Evolutionary conservation across 2,329 filamentous ascomycete genomes (phyloP).

Genomic region (Ceratocystis diversiconidia): DNA sequence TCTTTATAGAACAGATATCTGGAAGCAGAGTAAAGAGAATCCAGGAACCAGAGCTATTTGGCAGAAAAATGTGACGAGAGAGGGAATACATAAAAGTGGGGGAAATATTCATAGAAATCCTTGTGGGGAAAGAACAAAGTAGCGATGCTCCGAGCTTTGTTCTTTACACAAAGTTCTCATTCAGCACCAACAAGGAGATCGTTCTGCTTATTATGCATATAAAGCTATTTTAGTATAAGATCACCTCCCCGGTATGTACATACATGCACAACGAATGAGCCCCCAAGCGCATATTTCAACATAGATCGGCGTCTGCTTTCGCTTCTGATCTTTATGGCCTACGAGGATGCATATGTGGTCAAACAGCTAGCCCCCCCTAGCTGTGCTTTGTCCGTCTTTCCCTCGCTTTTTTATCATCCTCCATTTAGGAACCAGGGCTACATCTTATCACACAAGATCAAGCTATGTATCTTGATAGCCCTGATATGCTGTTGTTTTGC

Average conservation of each 20-base stretch:
- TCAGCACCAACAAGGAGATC: neutral
- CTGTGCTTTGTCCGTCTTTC: neutral
- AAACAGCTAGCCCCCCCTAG: neutral
- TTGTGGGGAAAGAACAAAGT: no score
- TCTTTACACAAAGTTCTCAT: neutral
- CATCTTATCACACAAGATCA: neutral
- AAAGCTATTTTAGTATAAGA: neutral
- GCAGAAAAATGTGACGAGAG: neutral
- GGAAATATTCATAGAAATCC: neutral
- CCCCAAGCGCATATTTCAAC: neutral
- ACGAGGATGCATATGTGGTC: neutral
- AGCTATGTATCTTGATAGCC: neutral
- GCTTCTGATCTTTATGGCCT: neutral
- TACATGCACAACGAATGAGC: neutral
- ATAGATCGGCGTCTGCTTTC: neutral
- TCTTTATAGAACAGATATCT: neutral
- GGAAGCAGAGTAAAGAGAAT: neutral
- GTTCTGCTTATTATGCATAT: neutral
- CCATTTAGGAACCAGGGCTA: neutral
- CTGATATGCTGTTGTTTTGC: neutral
- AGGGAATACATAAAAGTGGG: neutral
- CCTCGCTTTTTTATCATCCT: no score
- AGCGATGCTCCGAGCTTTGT: neutral
- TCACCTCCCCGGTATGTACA: neutral
- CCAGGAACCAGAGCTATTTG: neutral